Evolutionary conservation across 2,329 filamentous ascomycete genomes (phyloP), one percentile per base, ranked within the genome.

Genomic region (Fusarium mexicanum): DNA sequence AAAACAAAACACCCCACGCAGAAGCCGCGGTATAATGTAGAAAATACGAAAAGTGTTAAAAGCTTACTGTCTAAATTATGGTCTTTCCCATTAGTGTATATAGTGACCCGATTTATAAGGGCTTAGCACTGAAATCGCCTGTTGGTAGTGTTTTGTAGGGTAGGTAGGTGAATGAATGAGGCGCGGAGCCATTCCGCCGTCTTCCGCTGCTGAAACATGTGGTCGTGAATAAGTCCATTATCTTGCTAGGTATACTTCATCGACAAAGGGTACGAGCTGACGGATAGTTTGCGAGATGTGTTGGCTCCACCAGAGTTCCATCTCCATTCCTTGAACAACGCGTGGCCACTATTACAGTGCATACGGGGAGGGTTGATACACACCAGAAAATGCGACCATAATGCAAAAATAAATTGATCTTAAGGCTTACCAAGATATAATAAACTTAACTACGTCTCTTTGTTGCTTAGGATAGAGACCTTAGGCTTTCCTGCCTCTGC

Each of bases 1-100:
- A 6, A 31, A 3, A n/a, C 0, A 17, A 8, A 8, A 5, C 3
- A 22, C 6, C 0, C 0, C 7, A 17, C 5, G 3, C 20, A 17
- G 8, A 31, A 13, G 10, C 14, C 14, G 5, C 6, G 2, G 8
- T 0, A 13, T n/a, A 2, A 17, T 2, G 13, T 12, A 8, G 8
- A 17, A n/a, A 12, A 12, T 9, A 50, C 14, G 3, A 31, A 31
- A 12, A 18, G 8, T 9, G 3, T 9, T 6, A 18, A 35, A n/a
- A 5, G 3, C 8, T 4, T 13, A 48, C 17, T 8, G 18, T 14
- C n/a, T 13, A 18, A 24, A 18, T 26, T 35, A 20, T 26, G 13
- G 4, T 6, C 10, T 12, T 31, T 53, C 14, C 10, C 5, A 24
- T n/a, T 3, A 24, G 26, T 47, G 20, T 3, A 35, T 13, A 26